These are phyloP conservation scores for Vanrija sp. DNA, from an alignment of 1,284 basidiomycete genomes.

Conservation along the genomic window DNA sequence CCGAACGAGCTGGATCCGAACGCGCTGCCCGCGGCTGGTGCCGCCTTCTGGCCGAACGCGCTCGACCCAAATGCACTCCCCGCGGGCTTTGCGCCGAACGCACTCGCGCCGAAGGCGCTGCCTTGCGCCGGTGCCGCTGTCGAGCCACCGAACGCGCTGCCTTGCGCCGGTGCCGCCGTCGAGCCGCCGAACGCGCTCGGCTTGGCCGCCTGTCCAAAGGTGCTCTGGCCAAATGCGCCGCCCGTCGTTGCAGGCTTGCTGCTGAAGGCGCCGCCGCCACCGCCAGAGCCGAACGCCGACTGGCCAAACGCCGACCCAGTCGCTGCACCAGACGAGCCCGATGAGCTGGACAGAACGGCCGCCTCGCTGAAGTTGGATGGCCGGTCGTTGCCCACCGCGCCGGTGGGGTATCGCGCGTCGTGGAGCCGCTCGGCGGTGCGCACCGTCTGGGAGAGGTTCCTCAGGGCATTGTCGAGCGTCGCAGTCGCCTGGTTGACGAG, in stretches of 20 bases:
- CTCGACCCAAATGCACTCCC: neutral
- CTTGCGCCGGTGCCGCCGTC: neutral
- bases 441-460: constrained; percentile 20
- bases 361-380: constrained; percentile 35
- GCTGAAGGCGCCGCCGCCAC: no score
- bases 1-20: constrained; percentile 7
- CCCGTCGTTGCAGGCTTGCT: neutral
- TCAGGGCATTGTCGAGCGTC: constrained; percentile 27
- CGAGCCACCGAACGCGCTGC: neutral
- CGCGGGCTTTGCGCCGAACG: neutral
- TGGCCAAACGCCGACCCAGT: neutral
- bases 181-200: neutral
- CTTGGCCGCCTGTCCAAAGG: no score
- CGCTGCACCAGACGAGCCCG: neutral
- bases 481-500: constrained; percentile 22
- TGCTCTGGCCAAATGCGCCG: neutral
- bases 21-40: neutral
- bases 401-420: constrained; percentile 31
- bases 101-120: constrained; percentile 1
- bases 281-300: neutral
- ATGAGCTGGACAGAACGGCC: constrained; percentile 11
- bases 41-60: neutral
- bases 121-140: neutral
- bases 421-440: constrained; percentile 36
- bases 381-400: constrained; percentile 17